phyloP scores from a whole-genome alignment of 768 basidiomycete species.

The Tulasnella sp. region DNA sequence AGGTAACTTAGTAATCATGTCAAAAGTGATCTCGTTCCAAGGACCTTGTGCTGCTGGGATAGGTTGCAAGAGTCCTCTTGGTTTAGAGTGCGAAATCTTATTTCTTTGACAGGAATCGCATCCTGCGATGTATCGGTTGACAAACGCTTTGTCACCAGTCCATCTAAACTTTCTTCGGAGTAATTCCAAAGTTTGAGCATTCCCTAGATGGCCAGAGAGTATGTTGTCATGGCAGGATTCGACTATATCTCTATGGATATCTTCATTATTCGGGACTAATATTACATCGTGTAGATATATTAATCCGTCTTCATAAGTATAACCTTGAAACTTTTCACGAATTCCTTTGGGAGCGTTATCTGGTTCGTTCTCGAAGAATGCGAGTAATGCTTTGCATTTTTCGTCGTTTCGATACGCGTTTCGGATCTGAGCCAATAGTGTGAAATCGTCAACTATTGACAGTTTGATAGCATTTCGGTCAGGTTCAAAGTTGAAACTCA shows the following conservation, averaged over 20 bases:
- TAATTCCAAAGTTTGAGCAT: slow-evolving; percentile 17
- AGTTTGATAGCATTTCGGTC: no score
- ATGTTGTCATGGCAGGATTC: neutral
- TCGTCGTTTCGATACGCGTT: neutral
- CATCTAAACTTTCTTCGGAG: slow-evolving; percentile 19
- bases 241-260: neutral
- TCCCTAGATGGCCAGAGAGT: slow-evolving; percentile 11
- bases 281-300: neutral
- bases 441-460: neutral
- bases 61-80: slow-evolving; percentile 19
- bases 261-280: neutral
- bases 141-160: slow-evolving; percentile 14
- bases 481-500: no score
- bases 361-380: neutral
- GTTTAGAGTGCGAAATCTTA: slow-evolving; percentile 5
- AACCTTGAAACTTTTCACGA: neutral
- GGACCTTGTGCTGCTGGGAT: slow-evolving; percentile 20
- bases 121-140: slow-evolving; percentile 20
- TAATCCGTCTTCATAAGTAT: neutral
- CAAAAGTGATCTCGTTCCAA: slow-evolving; percentile 23
- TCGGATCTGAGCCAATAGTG: neutral
- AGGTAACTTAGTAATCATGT: slow-evolving; percentile 17
- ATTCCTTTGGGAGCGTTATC: neutral
- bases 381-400: neutral
- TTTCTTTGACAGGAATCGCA: slow-evolving; percentile 14